Evolutionary conservation across 2,329 filamentous ascomycete genomes (phyloP).

Genomic region (Periconia macrospinosa): DNA sequence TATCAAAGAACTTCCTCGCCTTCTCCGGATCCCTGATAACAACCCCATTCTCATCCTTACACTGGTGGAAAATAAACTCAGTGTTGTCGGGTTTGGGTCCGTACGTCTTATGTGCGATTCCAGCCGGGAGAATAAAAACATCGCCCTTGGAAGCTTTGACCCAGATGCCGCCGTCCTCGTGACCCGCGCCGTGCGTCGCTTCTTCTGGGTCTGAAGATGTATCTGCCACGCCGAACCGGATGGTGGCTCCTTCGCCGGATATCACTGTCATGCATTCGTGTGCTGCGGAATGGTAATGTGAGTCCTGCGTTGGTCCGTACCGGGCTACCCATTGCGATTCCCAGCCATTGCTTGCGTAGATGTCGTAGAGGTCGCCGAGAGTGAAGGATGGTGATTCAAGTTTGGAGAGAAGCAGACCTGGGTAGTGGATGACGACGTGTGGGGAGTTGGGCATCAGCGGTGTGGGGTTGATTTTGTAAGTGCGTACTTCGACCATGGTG

Average conservation of each 20-base stretch:
- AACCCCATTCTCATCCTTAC: constrained; percentile 36
- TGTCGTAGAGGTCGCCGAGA: constrained; percentile 44
- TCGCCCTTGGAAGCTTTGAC: constrained; percentile 56
- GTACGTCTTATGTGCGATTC: constrained; percentile 59
- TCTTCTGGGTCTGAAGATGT: constrained; percentile 43
- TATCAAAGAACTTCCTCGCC: constrained; percentile 40
- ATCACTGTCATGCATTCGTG: constrained; percentile 64
- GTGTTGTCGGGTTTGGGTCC: constrained; percentile 42
- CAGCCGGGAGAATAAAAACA: constrained; percentile 62
- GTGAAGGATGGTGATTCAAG: constrained; percentile 21
- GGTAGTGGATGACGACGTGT: constrained; percentile 58
- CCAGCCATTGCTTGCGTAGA: constrained; percentile 56
- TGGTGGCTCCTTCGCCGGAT: constrained; percentile 53
- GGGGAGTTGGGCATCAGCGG: constrained; percentile 45
- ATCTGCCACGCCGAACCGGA: constrained; percentile 60
- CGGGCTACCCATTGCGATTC: constrained; percentile 59
- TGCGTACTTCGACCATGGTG: constrained; percentile 18
- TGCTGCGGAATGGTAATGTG: constrained; percentile 60
- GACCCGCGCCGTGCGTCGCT: constrained; percentile 43
- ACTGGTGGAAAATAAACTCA: constrained; percentile 48
- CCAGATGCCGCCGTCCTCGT: constrained; percentile 54
- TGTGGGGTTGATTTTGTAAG: constrained; percentile 27
- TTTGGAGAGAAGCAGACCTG: constrained; percentile 41
- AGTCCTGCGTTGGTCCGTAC: constrained; percentile 57
- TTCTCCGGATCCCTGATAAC: constrained; percentile 27